phyloP scores from a whole-genome alignment of 768 basidiomycete genomes.

The Tylopilus vinaceipallidus region DNA sequence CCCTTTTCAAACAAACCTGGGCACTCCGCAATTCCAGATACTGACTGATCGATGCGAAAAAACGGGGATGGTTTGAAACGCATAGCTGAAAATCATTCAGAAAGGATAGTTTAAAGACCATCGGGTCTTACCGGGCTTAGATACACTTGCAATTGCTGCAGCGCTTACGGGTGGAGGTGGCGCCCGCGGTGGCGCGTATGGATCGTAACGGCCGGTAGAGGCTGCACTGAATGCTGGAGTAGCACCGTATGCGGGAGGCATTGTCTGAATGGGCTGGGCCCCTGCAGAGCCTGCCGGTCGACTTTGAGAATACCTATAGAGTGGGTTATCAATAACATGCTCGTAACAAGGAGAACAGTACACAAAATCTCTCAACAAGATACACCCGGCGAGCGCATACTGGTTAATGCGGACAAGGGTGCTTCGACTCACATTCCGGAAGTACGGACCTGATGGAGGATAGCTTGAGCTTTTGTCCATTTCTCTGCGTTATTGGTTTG shows the following conservation, averaged over 20 bases:
- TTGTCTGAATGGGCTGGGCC: conserved; percentile 25
- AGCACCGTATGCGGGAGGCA: conserved; percentile 18
- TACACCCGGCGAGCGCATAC: conserved; percentile 9
- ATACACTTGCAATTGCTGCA: conserved; percentile 27
- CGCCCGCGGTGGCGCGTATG: conserved; percentile 60
- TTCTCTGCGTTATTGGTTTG: conserved; percentile 53
- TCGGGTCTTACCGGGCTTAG: conserved; percentile 28
- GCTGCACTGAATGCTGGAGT: conserved; percentile 24
- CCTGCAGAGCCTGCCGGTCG: conserved; percentile 25
- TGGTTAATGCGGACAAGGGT: conserved; percentile 10
- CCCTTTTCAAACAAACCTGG: conserved; percentile 58
- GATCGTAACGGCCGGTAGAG: conserved; percentile 54
- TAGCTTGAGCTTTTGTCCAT: conserved; percentile 66
- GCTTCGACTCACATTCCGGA: conserved; percentile 59
- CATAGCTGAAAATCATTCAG: conserved; percentile 45
- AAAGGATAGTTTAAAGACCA: conserved; percentile 9
- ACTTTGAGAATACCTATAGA: conserved; percentile 28
- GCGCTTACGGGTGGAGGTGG: conserved; percentile 38
- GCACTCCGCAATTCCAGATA: conserved; percentile 69
- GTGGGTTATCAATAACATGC: conserved; percentile 16
- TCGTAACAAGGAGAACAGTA: conserved; percentile 3
- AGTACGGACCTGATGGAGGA: conserved; percentile 64
- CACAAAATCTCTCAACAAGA: conserved; percentile 5
- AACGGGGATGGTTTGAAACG: conserved; percentile 83
- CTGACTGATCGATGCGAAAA: conserved; percentile 61